A percentile compares a stretch with the other conserved stretches of the same genome.
phyloP scores from a whole-genome alignment of 139 green algal species.

The Coccomyxa sp. region DNA sequence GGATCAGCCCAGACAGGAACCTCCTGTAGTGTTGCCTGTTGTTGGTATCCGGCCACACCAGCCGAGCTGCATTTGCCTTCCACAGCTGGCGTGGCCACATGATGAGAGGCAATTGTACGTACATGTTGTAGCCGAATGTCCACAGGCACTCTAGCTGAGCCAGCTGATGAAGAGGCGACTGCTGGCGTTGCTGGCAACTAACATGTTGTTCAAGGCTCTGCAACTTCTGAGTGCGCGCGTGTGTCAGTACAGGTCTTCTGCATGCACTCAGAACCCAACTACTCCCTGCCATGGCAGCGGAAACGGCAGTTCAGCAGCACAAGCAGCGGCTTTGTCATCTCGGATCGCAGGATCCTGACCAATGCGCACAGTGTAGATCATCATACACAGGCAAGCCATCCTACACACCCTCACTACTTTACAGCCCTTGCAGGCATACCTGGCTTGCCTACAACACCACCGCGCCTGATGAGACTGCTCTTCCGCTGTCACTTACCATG shows the following conservation, averaged over 20 bases:
- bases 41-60: no score
- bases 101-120: neutral
- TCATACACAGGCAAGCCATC: conserved; percentile 74
- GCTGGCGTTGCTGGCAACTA: neutral
- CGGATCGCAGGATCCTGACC: conserved; percentile 78
- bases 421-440: no score
- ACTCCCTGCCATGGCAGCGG: conserved; percentile 90
- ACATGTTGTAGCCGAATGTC: neutral
- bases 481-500: no score
- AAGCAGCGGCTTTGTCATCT: conserved; percentile 83
- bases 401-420: no score
- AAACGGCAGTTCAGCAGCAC: conserved; percentile 83
- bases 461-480: no score
- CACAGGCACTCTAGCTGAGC: no score
- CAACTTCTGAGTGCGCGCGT: neutral
- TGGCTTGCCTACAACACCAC: no score
- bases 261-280: conserved; percentile 88
- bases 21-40: no score
- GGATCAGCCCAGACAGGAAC: neutral
- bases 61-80: no score
- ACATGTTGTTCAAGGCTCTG: no score
- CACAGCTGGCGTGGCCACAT: no score
- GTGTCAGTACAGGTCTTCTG: conserved; percentile 33
- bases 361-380: conserved; percentile 98
- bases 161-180: no score